Conservation (phyloP, 371 early-diverging fungal genomes). For the Saksenaea vasiformis region DNA sequence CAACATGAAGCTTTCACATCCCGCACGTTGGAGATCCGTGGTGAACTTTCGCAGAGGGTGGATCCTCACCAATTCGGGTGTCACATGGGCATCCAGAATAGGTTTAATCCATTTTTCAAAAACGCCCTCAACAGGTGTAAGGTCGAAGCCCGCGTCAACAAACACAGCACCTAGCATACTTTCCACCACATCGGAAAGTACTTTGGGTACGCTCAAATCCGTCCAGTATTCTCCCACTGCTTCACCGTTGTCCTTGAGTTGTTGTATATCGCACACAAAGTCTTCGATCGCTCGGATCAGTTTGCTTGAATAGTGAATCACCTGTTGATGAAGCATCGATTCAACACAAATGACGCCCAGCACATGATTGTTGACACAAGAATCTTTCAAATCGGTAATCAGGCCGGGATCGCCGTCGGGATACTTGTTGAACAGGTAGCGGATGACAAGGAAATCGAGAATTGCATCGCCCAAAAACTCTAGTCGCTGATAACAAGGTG, state of each 20-base stretch:
- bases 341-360: constrained; percentile 73
- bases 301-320: constrained; percentile 65
- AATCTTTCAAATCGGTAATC: constrained; percentile 78
- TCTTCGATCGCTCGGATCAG: constrained; percentile 54
- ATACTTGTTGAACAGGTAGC: constrained; percentile 67
- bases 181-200: constrained; percentile 87
- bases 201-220: constrained; percentile 80
- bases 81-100: constrained; percentile 54
- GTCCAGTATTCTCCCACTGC: constrained; percentile 70
- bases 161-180: constrained; percentile 88
- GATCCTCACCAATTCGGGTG: constrained; percentile 49
- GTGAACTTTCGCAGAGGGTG: constrained; percentile 56
- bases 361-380: constrained; percentile 87
- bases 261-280: constrained; percentile 41
- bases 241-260: constrained; percentile 37
- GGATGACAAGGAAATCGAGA: constrained; percentile 79
- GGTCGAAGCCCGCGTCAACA: constrained; percentile 77
- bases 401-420: constrained; percentile 65
- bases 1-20: constrained; percentile 50
- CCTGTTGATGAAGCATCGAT: constrained; percentile 62
- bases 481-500: constrained; percentile 85
- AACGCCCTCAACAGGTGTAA: constrained; percentile 50
- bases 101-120: constrained; percentile 60
- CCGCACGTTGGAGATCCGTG: constrained; percentile 42
- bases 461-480: constrained; percentile 97